Evolutionary conservation across 805 yeast species (phyloP), one percentile per base, ranked within the genome.

Genomic region (Nakazawaea holstii): DNA sequence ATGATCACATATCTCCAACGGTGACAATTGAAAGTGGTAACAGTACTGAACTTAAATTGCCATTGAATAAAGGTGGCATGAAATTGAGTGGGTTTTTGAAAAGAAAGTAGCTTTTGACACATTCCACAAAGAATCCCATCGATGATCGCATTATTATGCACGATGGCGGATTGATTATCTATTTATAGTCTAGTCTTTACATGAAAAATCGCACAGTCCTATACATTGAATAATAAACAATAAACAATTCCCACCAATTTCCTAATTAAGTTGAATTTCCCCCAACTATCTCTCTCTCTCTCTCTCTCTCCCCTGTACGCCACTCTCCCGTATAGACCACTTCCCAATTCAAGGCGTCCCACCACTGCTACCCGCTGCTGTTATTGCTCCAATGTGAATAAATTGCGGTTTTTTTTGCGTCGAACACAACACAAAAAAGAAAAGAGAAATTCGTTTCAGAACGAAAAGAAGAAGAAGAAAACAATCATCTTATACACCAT

Each of bases 21-120:
- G 24, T 20, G 24, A 20, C 24, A 20, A 20, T 20, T 39, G 42
- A 39, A 29, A 39, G 41, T 36, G 33, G 33, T 30, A n/a, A n/a
- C 17, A 20, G 24, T 20, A 20, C 24, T 5, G 24, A 20, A 20
- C 24, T 5, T 20, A 33, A 33, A 33, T 13, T 33, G 4, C 36
- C 11, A 13, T 6, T 6, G 10, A 14, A n/a, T 8, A 39, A 29
- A 30, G 28, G 42, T 8, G 1, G 32, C 14, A 29, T 29, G 35
- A 39, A 29, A 15, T 35, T 43, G 20, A 29, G 27, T 14, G 46
- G 46, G 26, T 35, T 43, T 14, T 35, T 43, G 40, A 43, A 43
- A 26, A 35, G 40, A n/a, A 43, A 35, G 17, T 35, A 27, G 28
- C 14, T 11, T 10, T 20, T 10, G 39, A 35, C 15, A 15, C 4